phyloP scores from a whole-genome alignment of 352 stramenopile genomes.

The Phytopythium aichiense region DNA sequence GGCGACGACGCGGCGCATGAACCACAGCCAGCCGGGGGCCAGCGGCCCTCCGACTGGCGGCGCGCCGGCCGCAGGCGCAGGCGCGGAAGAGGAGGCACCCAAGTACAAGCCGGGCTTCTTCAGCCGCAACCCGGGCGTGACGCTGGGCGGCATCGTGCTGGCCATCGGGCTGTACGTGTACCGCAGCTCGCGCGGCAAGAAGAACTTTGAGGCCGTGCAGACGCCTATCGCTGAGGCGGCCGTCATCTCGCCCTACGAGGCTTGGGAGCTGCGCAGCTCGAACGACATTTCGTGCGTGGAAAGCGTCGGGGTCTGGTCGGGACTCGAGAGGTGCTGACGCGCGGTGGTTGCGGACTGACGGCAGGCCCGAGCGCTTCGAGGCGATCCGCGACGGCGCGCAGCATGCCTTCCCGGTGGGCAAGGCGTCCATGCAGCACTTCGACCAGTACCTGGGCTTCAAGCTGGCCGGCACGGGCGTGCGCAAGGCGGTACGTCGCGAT shows the following conservation, averaged over 20 bases:
- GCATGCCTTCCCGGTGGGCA: conserved; percentile 57
- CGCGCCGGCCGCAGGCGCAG: not conserved
- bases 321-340: not conserved
- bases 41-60: not conserved
- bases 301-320: not conserved
- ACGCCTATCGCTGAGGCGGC: conserved; percentile 64
- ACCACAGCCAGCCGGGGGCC: not conserved
- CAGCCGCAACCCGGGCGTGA: conserved; percentile 80
- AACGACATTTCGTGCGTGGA: conserved; percentile 72
- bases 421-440: conserved; percentile 69
- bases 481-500: conserved; percentile 39
- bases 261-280: conserved; percentile 75
- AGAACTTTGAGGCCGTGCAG: conserved; percentile 76
- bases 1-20: not conserved
- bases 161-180: conserved; percentile 73
- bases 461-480: conserved; percentile 49
- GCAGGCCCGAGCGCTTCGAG: conserved; percentile 48
- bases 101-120: conserved; percentile 86
- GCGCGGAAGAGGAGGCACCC: conserved; percentile 34
- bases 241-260: conserved; percentile 83
- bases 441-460: conserved; percentile 78
- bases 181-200: conserved; percentile 64
- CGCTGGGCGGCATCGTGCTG: conserved; percentile 62
- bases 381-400: conserved; percentile 39
- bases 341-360: not conserved